Evolutionary conservation across 2,329 filamentous ascomycete genomes (phyloP), one percentile per base, ranked within the genome.

Genomic region (Basipetospora chlamydospora): DNA sequence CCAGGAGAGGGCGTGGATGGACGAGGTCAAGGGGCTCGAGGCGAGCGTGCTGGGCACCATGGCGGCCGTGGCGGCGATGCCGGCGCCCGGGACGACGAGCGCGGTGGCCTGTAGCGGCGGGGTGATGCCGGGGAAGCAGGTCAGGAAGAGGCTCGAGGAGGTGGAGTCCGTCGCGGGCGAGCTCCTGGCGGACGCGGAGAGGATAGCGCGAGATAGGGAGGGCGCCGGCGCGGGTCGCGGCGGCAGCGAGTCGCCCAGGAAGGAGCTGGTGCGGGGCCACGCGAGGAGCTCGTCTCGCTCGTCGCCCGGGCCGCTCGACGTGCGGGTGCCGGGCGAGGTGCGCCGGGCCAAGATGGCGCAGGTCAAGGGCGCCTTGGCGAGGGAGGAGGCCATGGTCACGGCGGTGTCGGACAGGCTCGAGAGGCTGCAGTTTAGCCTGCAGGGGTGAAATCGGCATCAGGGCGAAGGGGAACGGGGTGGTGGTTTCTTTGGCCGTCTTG

Each of bases 341-440:
- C 64, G 75, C 40, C 70, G 65, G 54, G 67, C 63, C 35, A 80
- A 80, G 56, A 55, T 82, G 44, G 63, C 63, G 39, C 69, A 80
- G 50, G 73, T 83, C 16, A 73, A 73, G 55, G 57, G 58, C 20
- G 53, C 81, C 41, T 56, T 84, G 44, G 73, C 78, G 39, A 61
- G 78, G 20, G 77, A 84, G 56, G 70, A 70, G 32, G 75, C 75
- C 5, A 54, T 83, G 47, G 72, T 83, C 6, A 77, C 82, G 45
- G 77, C 73, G 16, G 68, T 80, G 16, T 74, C 67, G 44, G 63
- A 63, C 39, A 64, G 77, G 39, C 55, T 84, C 43, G 71, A 77
- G 51, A 67, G 63, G 42, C 56, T 83, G 37, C 58, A 62, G 42
- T 43, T 53, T n/a, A 28, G 21, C 18, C 15, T 37, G 26, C 18